Base-by-base conservation (phyloP, 2,329 filamentous ascomycete genomes). In the Pyrenophora teres region DNA sequence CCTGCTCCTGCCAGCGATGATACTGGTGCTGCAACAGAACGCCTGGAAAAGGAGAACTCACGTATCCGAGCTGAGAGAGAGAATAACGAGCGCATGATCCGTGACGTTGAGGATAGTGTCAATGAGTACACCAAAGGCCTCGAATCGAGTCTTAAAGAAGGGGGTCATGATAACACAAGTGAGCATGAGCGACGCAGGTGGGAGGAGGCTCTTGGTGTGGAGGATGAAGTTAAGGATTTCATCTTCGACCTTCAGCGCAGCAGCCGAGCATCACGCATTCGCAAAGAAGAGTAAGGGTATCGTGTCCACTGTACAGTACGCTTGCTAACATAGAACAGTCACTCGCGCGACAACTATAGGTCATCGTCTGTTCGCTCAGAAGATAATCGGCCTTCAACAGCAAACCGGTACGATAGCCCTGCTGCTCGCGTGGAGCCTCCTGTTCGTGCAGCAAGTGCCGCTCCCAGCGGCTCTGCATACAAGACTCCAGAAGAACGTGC, bases 161-260 rank as follows among this genome's bases (percentile, higher is more conserved):
- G 87, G 36, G 83, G 81, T 36, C 84, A 88, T 56, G 89, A 87
- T 63, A 87, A 86, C 33, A 85, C 87, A 3, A 90, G 87, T 56
- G 91, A 97, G 74, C 92, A 97, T 70, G 94, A 99, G 78, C 87
- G 85, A 65, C 86, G 94, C 56, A 85, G 94, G 56, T 99, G 94
- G 94, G 92, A 99, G 64, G 94, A 99, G 74, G 94, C 86, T 8
- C 81, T 99, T 32, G 94, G 94, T 23, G 94, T 99, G 23, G 94
- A 99, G 70, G 93, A 99, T 67, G 92, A 96, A 67, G 89, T 97
- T 56, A 90, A 92, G 67, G 94, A 99, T 69, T 97, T 99, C 74
- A 99, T 99, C 71, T 97, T 94, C 70, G 94, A 97, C 63, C 79
- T 99, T 46, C 92, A 97, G 72, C 86, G 93, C 55, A 89, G 87